phyloP scores from a whole-genome alignment of 495 filamentous ascomycete genomes.

The Jackrogersella minutella region DNA sequence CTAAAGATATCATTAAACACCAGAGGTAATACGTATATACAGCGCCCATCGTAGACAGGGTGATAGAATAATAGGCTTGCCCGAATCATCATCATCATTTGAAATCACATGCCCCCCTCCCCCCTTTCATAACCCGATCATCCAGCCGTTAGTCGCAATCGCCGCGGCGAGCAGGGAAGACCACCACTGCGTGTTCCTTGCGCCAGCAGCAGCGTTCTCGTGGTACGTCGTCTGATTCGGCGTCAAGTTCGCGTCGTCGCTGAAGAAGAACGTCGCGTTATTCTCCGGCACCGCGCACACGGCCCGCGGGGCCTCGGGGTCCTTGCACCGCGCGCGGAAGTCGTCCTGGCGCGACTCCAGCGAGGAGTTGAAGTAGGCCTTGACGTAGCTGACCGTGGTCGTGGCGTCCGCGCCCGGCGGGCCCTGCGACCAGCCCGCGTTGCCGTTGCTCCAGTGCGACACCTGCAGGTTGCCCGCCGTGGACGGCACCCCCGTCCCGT shows the following conservation, averaged over 20 bases:
- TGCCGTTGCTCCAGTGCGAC: constrained; percentile 82
- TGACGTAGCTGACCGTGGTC: constrained; percentile 69
- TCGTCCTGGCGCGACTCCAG: constrained; percentile 52
- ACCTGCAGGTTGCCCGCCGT: constrained; percentile 69
- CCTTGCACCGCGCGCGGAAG: constrained; percentile 57
- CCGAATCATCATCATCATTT: constrained; percentile 10
- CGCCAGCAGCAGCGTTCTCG: constrained; percentile 22
- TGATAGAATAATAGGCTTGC: neutral
- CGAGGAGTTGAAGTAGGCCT: constrained; percentile 81
- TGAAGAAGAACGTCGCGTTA: constrained; percentile 68
- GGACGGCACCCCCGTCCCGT: constrained; percentile 61
- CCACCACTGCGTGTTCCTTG: constrained; percentile 11
- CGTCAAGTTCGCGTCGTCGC: constrained; percentile 59
- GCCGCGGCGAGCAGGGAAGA: constrained; percentile 23
- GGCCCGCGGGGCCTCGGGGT: constrained; percentile 48
- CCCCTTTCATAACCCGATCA: constrained; percentile 24
- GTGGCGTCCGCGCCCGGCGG: constrained; percentile 68
- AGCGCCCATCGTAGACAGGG: neutral
- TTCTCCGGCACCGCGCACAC: constrained; percentile 68
- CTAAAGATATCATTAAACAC: constrained; percentile 10
- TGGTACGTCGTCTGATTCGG: constrained; percentile 63
- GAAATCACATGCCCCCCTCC: constrained; percentile 1
- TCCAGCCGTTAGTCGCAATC: constrained; percentile 31
- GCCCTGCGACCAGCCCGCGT: constrained; percentile 70
- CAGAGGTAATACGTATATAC: neutral